phyloP scores from a whole-genome alignment of 2,329 filamentous ascomycete species.

The Ophiostoma populinum region DNA sequence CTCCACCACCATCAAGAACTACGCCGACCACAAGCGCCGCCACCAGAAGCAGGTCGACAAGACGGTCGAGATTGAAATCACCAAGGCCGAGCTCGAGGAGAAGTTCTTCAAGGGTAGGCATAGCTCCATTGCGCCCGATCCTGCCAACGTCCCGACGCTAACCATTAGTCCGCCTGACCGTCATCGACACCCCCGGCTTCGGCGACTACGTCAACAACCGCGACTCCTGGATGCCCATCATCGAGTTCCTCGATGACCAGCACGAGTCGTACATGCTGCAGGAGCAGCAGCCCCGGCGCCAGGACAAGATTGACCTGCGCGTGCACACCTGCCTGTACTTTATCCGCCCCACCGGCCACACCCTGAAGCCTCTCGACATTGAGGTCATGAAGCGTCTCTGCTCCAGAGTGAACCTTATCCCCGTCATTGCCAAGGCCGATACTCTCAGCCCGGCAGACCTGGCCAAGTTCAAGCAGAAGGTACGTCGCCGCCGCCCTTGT shows the following conservation, averaged over 20 bases:
- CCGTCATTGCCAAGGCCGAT: constrained; percentile 96
- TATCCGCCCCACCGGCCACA: constrained; percentile 96
- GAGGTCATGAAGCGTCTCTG: constrained; percentile 99
- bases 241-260: constrained; percentile 99
- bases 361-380: constrained; percentile 94
- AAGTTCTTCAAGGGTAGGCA: constrained; percentile 99
- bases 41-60: constrained; percentile 99
- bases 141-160: too few species aligned
- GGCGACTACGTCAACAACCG: constrained; percentile 99
- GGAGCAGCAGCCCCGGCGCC: constrained; percentile 95
- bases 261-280: constrained; percentile 99
- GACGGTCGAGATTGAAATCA: constrained; percentile 99
- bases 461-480: constrained; percentile 85
- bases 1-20: constrained; percentile 99
- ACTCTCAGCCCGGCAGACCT: constrained; percentile 87
- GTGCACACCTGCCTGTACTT: constrained; percentile 98
- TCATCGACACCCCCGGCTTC: constrained; percentile 97
- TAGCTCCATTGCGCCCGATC: too few species aligned
- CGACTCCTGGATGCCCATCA: constrained; percentile 99
- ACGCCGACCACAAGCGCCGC: constrained; percentile 97
- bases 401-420: constrained; percentile 95
- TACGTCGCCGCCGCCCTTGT: too few species aligned
- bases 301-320: constrained; percentile 98
- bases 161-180: constrained; percentile 94
- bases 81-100: constrained; percentile 98